A percentile compares a stretch with the other conserved stretches of the same genome.
Evolutionary conservation across 2,329 filamentous ascomycete species (phyloP).

Genomic region (Ophiostoma australiae): DNA sequence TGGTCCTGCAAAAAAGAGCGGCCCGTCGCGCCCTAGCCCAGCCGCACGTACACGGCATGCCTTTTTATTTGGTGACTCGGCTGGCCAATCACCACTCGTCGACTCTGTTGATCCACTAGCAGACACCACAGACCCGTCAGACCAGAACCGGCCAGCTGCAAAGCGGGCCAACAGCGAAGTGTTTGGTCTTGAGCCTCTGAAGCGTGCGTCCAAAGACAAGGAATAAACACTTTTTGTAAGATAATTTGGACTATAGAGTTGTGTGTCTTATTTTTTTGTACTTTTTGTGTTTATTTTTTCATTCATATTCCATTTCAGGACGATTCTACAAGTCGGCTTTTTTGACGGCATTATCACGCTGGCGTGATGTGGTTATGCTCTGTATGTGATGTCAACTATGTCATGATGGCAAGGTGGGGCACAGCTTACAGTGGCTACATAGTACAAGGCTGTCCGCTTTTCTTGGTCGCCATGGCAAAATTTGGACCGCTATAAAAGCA

Average conservation of each 20-base stretch:
- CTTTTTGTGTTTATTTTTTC: background rate
- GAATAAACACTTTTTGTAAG: background rate
- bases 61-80: constrained; percentile 55
- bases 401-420: constrained; percentile 15
- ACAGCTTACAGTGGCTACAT: background rate
- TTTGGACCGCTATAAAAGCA: constrained; percentile 7
- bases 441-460: constrained; percentile 15
- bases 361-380: background rate
- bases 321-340: background rate
- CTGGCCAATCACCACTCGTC: constrained; percentile 28
- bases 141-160: constrained; percentile 31
- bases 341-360: background rate
- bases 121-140: constrained; percentile 26
- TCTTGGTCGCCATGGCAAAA: constrained; percentile 23
- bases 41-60: constrained; percentile 46
- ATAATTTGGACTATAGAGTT: background rate
- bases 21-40: constrained; percentile 26
- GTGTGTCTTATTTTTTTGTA: background rate
- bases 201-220: constrained; percentile 28
- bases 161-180: constrained; percentile 44
- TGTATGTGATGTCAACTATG: background rate
- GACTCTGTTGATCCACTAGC: constrained; percentile 34
- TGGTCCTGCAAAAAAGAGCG: constrained; percentile 22
- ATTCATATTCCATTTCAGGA: background rate
- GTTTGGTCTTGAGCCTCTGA: constrained; percentile 52